A percentile compares a stretch with the other conserved stretches of the same genome.
Conservation (phyloP, 495 filamentous ascomycete species). For the Choiromyces venosus region DNA sequence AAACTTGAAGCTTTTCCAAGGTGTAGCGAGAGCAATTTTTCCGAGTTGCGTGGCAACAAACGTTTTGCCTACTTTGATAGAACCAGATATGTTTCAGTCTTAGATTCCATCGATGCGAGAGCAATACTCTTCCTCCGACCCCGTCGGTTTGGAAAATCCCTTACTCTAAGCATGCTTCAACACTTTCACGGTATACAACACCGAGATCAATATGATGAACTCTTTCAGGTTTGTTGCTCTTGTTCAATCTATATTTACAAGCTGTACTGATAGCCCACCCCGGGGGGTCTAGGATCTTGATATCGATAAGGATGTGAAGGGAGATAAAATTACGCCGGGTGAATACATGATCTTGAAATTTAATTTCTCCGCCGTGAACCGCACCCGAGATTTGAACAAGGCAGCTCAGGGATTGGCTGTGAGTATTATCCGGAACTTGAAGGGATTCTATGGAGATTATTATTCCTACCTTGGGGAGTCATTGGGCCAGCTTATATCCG, state of each 20-base stretch:
- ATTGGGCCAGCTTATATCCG: not conserved
- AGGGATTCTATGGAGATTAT: slow-evolving; percentile 5
- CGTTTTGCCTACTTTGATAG: too few relatives aligned
- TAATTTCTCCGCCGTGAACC: not conserved
- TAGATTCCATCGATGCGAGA: too few relatives aligned
- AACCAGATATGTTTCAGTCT: too few relatives aligned
- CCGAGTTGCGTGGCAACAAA: too few relatives aligned
- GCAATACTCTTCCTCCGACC: too few relatives aligned
- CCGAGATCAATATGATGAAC: too few relatives aligned
- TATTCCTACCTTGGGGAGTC: not conserved
- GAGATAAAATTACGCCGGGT: not conserved
- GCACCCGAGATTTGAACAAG: not conserved
- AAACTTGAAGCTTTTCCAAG: too few relatives aligned
- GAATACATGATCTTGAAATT: slow-evolving; percentile 8
- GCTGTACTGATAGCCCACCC: not conserved
- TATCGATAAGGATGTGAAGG: not conserved
- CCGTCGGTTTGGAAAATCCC: too few relatives aligned
- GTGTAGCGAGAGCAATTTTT: too few relatives aligned
- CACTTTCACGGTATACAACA: too few relatives aligned
- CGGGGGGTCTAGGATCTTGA: not conserved
- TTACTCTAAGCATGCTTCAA: too few relatives aligned
- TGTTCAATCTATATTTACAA: not conserved
- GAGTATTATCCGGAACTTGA: not conserved
- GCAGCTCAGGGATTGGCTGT: slow-evolving; percentile 4
- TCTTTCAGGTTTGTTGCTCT: too few relatives aligned